Conservation (phyloP, 1,284 basidiomycete species). For the Phylloboletellus chloephorus region DNA sequence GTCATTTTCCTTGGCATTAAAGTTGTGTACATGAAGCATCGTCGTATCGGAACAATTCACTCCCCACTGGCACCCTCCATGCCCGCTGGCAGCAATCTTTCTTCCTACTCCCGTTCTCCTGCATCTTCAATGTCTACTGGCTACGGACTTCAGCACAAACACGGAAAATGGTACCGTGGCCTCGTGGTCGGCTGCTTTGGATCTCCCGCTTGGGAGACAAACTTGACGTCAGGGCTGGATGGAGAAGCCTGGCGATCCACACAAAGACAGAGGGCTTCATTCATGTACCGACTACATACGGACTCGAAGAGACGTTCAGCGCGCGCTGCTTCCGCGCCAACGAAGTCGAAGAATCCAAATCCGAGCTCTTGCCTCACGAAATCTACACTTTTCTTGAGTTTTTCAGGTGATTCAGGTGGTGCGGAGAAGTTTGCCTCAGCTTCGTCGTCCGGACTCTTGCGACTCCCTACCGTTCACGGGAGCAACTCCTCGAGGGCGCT, state of each 20-base stretch:
- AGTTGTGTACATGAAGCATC: slow-evolving; percentile 25
- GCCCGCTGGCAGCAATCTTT: not conserved
- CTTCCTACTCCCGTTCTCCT: slow-evolving; percentile 4
- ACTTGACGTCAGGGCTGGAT: slow-evolving; percentile 14
- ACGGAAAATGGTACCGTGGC: slow-evolving; percentile 6
- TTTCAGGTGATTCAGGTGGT: slow-evolving; percentile 6
- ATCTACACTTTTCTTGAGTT: slow-evolving; percentile 12
- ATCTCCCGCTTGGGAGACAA: slow-evolving; percentile 30
- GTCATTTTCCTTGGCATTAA: slow-evolving; percentile 22
- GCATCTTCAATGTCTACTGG: slow-evolving; percentile 1
- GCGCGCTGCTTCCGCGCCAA: slow-evolving; percentile 1
- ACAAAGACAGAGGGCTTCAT: slow-evolving; percentile 2
- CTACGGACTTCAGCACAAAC: slow-evolving; percentile 8
- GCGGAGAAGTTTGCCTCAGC: slow-evolving; percentile 1
- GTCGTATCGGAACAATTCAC: slow-evolving; percentile 26
- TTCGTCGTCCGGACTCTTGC: not conserved
- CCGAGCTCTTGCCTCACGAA: slow-evolving; percentile 6
- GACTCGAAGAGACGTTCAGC: slow-evolving; percentile 7
- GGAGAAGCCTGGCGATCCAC: slow-evolving; percentile 7
- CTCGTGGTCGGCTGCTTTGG: slow-evolving; percentile 28
- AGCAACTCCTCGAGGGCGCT: not conserved
- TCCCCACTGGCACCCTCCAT: slow-evolving; percentile 2
- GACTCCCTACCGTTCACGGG: not conserved
- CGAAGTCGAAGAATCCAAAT: slow-evolving; percentile 1
- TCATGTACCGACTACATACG: slow-evolving; percentile 8